Evolutionary conservation across 768 basidiomycete species (phyloP).

Genomic region (Psilocybe cubensis): DNA sequence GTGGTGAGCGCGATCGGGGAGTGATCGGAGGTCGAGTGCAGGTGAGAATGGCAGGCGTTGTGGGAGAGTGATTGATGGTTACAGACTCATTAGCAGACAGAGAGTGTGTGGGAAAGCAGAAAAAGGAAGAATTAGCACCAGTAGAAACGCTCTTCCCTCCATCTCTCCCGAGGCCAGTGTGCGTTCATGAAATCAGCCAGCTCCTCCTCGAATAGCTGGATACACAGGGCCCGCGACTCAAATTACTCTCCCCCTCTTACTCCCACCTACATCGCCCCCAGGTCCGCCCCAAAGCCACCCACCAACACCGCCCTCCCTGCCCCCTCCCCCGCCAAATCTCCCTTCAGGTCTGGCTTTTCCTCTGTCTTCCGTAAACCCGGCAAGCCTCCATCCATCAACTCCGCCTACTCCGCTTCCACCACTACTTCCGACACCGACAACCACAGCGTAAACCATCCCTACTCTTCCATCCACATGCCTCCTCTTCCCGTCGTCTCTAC

Average conservation of each 20-base stretch:
- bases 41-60: background rate
- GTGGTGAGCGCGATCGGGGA: background rate
- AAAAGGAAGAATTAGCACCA: slow-evolving; percentile 13
- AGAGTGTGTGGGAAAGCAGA: slow-evolving; percentile 9
- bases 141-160: background rate
- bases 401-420: slow-evolving; percentile 52
- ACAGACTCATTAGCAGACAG: background rate
- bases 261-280: slow-evolving; percentile 45
- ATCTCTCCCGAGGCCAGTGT: background rate
- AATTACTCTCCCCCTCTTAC: slow-evolving; percentile 38
- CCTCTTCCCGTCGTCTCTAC: slow-evolving; percentile 76
- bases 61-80: background rate
- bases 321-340: slow-evolving; percentile 22
- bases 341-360: slow-evolving; percentile 48
- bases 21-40: background rate
- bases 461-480: slow-evolving; percentile 61
- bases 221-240: slow-evolving; percentile 40
- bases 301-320: background rate
- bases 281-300: slow-evolving; percentile 41
- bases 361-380: slow-evolving; percentile 55
- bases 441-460: slow-evolving; percentile 47
- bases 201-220: slow-evolving; percentile 39
- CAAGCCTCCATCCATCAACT: slow-evolving; percentile 50
- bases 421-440: slow-evolving; percentile 42
- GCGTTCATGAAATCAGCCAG: slow-evolving; percentile 41